Evolutionary conservation across 306 rosid species (phyloP), one percentile per base, ranked within the genome.

Genomic region (Cercis canadensis): DNA sequence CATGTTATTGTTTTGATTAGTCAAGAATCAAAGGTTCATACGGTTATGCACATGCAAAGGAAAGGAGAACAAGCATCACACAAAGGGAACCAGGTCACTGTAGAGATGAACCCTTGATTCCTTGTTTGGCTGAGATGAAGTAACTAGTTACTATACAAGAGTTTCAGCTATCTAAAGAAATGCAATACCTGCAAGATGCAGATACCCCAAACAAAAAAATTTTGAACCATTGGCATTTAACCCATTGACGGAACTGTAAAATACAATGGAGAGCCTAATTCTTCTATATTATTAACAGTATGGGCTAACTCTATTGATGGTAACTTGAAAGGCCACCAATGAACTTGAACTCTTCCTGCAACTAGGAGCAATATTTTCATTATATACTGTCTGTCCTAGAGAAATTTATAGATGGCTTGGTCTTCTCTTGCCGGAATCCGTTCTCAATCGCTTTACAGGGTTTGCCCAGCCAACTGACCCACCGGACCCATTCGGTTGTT

Each of bases 341-440:
- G 29, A 24, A 24, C 29, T 24, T 24, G 45, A 78, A 67, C 70
- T 57, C 73, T 57, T 57, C 69, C 75, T 69, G 66, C 54, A 69
- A 57, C 80, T 80, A 67, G 36, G 6, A 67, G 62, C 79, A 70
- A 80, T 51, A 36, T 54, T 44, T 68, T 56, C 69, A 72, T 74
- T 76, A 64, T 67, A 50, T 62, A 77, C 79, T 66, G 52, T 64
- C 29, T 24, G 29, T 24, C 63, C 33, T 46, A 34, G 50, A 56
- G 57, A 67, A 67, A 77, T 71, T 85, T 84, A 90, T 67, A 76
- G 76, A 81, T 90, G 98, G 84, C 87, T 90, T 4, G 96, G 97
- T 74, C 97, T 87, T 84, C 98, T 89, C 88, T 94, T 94, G 72
- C 97, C 97, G 10, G 88, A 80, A 87, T 88, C 97, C 8, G 98